phyloP scores from a whole-genome alignment of 129 eudicot genomes.

The Escallonia rubra region DNA sequence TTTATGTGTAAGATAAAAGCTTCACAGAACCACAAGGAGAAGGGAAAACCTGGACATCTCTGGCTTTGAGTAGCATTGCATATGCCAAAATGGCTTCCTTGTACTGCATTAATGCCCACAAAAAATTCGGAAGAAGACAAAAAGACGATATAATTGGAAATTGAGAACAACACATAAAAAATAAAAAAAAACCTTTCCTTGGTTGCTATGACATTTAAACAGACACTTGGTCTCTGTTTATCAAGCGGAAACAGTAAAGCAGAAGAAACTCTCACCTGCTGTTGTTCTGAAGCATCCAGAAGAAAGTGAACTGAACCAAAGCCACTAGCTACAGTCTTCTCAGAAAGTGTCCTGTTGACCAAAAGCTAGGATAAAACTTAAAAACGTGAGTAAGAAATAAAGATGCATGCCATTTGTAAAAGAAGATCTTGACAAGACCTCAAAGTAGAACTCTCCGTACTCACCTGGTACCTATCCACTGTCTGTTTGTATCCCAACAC shows the following conservation, averaged over 20 bases:
- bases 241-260: slow-evolving; percentile 3
- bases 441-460: slow-evolving; percentile 17
- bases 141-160: neutral
- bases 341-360: slow-evolving; percentile 86
- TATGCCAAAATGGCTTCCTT: slow-evolving; percentile 91
- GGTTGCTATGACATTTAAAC: neutral
- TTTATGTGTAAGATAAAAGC: neutral
- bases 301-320: slow-evolving; percentile 97
- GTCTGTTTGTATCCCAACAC: slow-evolving; percentile 95
- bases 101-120: slow-evolving; percentile 54
- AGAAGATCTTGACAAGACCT: neutral
- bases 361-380: slow-evolving; percentile 55
- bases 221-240: neutral
- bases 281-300: slow-evolving; percentile 97
- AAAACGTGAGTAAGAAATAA: slow-evolving; percentile 16
- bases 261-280: slow-evolving; percentile 54
- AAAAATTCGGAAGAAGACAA: slow-evolving; percentile 8
- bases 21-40: neutral
- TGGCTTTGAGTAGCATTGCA: slow-evolving; percentile 64
- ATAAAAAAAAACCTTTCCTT: neutral
- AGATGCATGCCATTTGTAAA: neutral
- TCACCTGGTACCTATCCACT: slow-evolving; percentile 92
- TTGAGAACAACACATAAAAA: neutral
- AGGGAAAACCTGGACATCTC: slow-evolving; percentile 46
- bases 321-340: slow-evolving; percentile 97